Evolutionary conservation across 225 moss, liverwort and hornwort genomes (phyloP).

Genomic region (Marchantia paleacea): DNA sequence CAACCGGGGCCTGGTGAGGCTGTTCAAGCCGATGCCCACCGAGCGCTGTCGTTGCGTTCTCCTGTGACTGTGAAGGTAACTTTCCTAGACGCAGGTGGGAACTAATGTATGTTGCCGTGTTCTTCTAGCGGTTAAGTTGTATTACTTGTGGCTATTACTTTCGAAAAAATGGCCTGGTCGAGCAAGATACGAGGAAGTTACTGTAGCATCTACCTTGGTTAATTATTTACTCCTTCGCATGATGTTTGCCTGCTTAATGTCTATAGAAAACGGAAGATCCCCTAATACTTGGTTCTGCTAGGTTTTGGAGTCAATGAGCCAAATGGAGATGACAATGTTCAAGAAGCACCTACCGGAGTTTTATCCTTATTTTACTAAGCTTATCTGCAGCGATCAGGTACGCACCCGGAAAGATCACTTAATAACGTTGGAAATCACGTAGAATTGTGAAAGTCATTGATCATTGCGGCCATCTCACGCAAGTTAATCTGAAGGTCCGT

Average conservation of each 20-base stretch:
- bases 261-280: neutral
- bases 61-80: slow-evolving; percentile 91
- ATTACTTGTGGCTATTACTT: too few relatives aligned
- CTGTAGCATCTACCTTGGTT: too few relatives aligned
- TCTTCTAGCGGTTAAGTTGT: neutral
- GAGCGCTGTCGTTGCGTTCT: slow-evolving; percentile 75
- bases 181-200: too few relatives aligned
- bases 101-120: neutral
- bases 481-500: neutral
- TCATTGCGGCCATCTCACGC: neutral
- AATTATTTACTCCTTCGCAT: too few relatives aligned
- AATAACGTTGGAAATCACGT: neutral
- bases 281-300: slow-evolving; percentile 20
- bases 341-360: slow-evolving; percentile 94
- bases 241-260: too few relatives aligned
- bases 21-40: slow-evolving; percentile 84
- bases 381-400: slow-evolving; percentile 98
- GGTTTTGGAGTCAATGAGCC: slow-evolving; percentile 81
- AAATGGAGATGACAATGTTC: slow-evolving; percentile 76
- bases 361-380: slow-evolving; percentile 93
- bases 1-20: slow-evolving; percentile 77
- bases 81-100: neutral
- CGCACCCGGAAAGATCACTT: neutral
- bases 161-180: too few relatives aligned
- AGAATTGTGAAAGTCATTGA: neutral